Conservation (phyloP, 352 stramenopile species). For the Aphanomyces stellatus region DNA sequence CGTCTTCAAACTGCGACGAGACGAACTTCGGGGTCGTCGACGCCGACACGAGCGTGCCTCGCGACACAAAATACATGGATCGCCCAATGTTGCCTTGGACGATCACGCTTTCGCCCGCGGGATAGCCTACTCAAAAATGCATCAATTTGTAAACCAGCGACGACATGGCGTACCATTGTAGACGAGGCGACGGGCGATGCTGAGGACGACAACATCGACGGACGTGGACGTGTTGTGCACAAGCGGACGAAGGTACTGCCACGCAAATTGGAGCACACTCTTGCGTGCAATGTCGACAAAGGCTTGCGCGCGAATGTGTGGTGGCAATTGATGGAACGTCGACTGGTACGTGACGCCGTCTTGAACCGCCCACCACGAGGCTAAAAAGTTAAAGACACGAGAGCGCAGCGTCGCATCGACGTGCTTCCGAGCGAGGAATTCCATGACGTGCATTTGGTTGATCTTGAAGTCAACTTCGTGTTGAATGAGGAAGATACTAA, state of each 20-base stretch:
- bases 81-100: slow-evolving; percentile 16
- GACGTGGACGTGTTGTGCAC: background rate
- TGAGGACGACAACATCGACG: background rate
- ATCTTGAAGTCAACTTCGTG: slow-evolving; percentile 18
- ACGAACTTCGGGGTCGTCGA: background rate
- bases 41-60: background rate
- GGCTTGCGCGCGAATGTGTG: background rate
- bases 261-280: background rate
- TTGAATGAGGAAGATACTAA: slow-evolving; percentile 11
- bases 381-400: background rate
- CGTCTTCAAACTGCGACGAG: background rate
- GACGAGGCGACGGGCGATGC: background rate
- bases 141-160: background rate
- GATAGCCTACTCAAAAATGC: background rate
- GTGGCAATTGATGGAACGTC: slow-evolving; percentile 5
- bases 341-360: background rate
- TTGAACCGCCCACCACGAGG: slow-evolving; percentile 9
- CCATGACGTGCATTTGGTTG: slow-evolving; percentile 13
- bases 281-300: background rate
- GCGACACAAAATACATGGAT: slow-evolving; percentile 15
- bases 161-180: background rate
- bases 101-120: slow-evolving; percentile 5
- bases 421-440: background rate
- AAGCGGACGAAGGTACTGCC: background rate
- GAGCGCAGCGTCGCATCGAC: background rate